phyloP scores from a whole-genome alignment of 352 stramenopile species.

The Phytophthora sansomeana region DNA sequence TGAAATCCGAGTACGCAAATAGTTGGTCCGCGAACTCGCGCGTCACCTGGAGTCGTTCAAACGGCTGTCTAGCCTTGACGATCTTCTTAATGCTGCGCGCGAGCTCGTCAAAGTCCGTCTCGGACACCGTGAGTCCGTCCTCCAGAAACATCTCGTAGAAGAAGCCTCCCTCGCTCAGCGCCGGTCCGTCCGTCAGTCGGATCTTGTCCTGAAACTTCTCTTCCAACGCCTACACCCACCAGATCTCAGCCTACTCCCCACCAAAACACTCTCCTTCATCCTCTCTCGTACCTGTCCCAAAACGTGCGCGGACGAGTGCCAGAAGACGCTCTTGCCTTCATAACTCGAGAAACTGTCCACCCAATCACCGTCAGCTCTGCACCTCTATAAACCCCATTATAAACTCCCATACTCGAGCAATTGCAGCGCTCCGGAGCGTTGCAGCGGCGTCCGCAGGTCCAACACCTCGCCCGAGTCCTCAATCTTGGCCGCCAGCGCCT shows the following conservation, averaged over 20 bases:
- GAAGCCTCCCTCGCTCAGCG: slow-evolving; percentile 97
- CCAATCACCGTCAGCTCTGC: background rate
- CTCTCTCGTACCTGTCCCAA: slow-evolving; percentile 82
- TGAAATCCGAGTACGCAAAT: slow-evolving; percentile 96
- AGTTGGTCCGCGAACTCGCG: slow-evolving; percentile 92
- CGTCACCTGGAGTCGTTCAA: slow-evolving; percentile 91
- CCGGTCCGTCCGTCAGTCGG: slow-evolving; percentile 94
- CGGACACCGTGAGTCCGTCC: slow-evolving; percentile 71
- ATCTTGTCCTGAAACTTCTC: slow-evolving; percentile 97
- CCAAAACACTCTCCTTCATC: background rate
- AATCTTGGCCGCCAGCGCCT: slow-evolving; percentile 60
- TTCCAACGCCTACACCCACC: slow-evolving; percentile 91
- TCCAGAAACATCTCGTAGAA: slow-evolving; percentile 97
- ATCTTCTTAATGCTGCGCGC: slow-evolving; percentile 95
- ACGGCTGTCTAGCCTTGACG: slow-evolving; percentile 94
- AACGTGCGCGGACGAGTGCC: slow-evolving; percentile 99
- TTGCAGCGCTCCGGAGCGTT: slow-evolving; percentile 52
- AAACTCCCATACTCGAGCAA: slow-evolving; percentile 66
- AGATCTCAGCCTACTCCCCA: background rate
- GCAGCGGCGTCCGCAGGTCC: slow-evolving; percentile 59
- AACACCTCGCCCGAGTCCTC: slow-evolving; percentile 52
- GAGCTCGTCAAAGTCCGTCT: slow-evolving; percentile 83
- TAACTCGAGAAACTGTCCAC: slow-evolving; percentile 65
- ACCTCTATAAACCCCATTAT: background rate
- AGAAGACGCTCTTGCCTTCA: slow-evolving; percentile 92